Base-by-base conservation (phyloP, 2,329 filamentous ascomycete species). In the Hyphodiscus sp. region DNA sequence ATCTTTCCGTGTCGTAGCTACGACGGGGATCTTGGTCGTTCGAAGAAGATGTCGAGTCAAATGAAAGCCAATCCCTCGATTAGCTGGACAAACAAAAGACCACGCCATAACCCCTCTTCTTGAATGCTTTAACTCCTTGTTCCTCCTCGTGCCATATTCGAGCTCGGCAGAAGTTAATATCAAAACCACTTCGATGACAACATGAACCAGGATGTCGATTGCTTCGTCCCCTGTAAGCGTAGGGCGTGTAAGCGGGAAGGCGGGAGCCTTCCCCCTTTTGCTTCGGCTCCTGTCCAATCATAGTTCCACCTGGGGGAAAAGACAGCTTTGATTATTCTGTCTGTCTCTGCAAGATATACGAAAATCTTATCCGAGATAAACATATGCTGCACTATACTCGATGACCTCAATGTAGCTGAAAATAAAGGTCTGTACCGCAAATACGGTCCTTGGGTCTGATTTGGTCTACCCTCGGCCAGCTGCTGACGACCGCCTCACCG, bases 41-140 rank as follows among this genome's bases (percentile, higher is more conserved):
- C 73, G 69, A 8, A 86, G 71, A 7, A 87, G 69, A 52, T 77
- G 76, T 49, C 80, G 75, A 1, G 81, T 77, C 26, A 87, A 70
- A 43, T 81, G 77, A 57, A 83, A 77, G 16, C 82, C 83, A 60
- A 86, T 80, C 58, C 83, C 83, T 58, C 81, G 73, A 8, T 81
- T 85, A 29, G 82, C 77, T 1, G 83, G 83, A 13, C 76, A 78
- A 6, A 81, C 71, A 18, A 82, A 66, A 47, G 63, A 61, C 62
- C 64, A 69, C 3, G 67, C 59, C 65, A 67, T 66, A 10, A 47
- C 49, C 30, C 29, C 26, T 10, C 15, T 30, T 20, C 45, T 15
- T 29, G 6, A 47, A 41, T 1, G 5, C 33, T n/a, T 4, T 4
- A 15, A 38, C 13, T 38, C 16, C 4, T 13, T n/a, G 11, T 38